These are phyloP conservation scores for Funneliformis mosseae DNA, from an alignment of 192 early-diverging fungal species.

Conservation along the genomic window DNA sequence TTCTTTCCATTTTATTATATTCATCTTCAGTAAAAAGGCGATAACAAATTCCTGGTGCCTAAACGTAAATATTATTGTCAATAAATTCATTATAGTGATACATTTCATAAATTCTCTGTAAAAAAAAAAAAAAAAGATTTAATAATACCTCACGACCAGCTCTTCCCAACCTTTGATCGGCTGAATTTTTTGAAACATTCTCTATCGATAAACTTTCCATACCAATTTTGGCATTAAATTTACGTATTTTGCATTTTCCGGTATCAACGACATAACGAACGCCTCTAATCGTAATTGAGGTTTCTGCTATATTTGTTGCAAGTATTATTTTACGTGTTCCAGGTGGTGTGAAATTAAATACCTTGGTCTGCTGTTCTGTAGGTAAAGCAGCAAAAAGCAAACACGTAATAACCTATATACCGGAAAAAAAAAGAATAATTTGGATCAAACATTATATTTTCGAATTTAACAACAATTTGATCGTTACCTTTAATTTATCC, in stretches of 20 bases:
- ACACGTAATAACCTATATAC: slow-evolving; percentile 67
- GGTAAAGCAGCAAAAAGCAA: slow-evolving; percentile 95
- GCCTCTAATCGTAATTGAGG: slow-evolving; percentile 93
- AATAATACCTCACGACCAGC: slow-evolving; percentile 86
- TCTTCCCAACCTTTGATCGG: slow-evolving; percentile 87
- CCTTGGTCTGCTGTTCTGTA: slow-evolving; percentile 80
- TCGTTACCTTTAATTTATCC: slow-evolving; percentile 30
- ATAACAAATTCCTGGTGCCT: slow-evolving; percentile 87
- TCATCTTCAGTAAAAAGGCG: slow-evolving; percentile 88
- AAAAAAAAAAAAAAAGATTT: not conserved
- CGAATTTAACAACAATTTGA: not conserved
- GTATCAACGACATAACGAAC: slow-evolving; percentile 94
- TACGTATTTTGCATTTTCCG: slow-evolving; percentile 90
- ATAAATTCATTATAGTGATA: not conserved
- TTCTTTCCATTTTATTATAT: slow-evolving; percentile 73
- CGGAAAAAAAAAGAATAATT: not conserved
- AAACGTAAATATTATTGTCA: slow-evolving; percentile 8
- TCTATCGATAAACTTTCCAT: slow-evolving; percentile 84
- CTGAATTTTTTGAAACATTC: slow-evolving; percentile 90
- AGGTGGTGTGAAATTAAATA: slow-evolving; percentile 87
- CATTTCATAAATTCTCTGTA: slow-evolving; percentile 4
- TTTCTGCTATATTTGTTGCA: slow-evolving; percentile 98
- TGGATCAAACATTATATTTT: not conserved
- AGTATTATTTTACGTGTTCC: slow-evolving; percentile 91
- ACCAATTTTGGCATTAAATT: slow-evolving; percentile 87